Conservation (phyloP, 257 asterid species). For the Craterostigma plantagineum region DNA sequence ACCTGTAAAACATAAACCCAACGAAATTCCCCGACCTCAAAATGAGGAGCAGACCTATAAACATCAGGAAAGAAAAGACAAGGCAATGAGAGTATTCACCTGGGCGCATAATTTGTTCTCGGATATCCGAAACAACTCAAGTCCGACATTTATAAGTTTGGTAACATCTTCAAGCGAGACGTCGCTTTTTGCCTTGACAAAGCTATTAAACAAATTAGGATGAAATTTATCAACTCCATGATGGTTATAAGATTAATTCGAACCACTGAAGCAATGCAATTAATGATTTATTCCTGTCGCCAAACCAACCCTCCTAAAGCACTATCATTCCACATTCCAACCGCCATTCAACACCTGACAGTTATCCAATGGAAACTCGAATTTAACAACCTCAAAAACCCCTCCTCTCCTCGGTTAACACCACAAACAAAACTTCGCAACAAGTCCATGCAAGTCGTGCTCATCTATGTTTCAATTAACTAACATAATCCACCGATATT, state of each 20-base stretch:
- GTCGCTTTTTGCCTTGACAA: constrained; percentile 81
- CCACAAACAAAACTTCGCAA: too few species aligned
- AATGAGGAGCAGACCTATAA: constrained; percentile 6
- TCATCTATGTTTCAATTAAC: too few species aligned
- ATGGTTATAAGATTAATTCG: constrained; percentile 3
- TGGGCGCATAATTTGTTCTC: constrained; percentile 65
- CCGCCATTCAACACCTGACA: too few species aligned
- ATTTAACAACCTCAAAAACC: too few species aligned
- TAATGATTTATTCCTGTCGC: too few species aligned
- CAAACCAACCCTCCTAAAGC: too few species aligned
- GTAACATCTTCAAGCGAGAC: constrained; percentile 60
- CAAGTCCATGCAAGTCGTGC: too few species aligned
- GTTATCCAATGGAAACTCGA: too few species aligned
- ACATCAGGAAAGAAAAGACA: constrained; percentile 4
- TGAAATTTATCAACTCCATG: constrained; percentile 13
- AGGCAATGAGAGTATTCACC: constrained; percentile 21
- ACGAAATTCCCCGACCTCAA: constrained; percentile 12
- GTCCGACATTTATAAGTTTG: constrained; percentile 43
- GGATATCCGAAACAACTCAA: constrained; percentile 53
- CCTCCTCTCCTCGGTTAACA: too few species aligned
- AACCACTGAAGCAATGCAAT: background rate
- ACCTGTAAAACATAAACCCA: constrained; percentile 40
- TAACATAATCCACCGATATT: too few species aligned
- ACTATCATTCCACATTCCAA: too few species aligned
- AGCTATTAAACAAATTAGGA: constrained; percentile 31